Conservation (phyloP, 1,284 basidiomycete species). For the Irpex sp. region DNA sequence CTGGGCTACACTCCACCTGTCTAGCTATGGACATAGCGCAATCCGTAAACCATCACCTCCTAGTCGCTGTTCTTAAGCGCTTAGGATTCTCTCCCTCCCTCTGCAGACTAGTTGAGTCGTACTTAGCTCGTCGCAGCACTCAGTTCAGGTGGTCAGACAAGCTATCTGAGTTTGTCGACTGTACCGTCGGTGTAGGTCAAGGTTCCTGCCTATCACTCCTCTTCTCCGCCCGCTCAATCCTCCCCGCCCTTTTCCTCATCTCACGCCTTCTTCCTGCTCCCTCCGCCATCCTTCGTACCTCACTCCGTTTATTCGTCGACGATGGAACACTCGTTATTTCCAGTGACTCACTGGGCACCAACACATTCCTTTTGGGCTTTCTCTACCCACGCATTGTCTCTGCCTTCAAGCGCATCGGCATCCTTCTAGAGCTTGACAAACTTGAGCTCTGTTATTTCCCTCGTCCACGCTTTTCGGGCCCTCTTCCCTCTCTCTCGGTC, state of each 20-base stretch:
- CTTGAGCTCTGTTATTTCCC: slow-evolving; percentile 12
- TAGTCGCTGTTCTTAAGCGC: too few relatives aligned
- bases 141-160: too few relatives aligned
- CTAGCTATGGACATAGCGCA: too few relatives aligned
- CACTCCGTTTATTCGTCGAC: slow-evolving; percentile 13
- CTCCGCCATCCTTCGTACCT: background rate
- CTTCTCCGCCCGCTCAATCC: slow-evolving; percentile 8
- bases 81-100: too few relatives aligned
- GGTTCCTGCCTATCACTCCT: slow-evolving; percentile 14
- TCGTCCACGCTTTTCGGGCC: background rate
- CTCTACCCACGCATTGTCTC: background rate
- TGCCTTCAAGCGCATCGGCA: slow-evolving; percentile 2
- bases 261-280: background rate
- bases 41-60: too few relatives aligned
- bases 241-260: background rate
- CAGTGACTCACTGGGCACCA: background rate
- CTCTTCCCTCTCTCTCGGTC: background rate
- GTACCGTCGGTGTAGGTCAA: slow-evolving; percentile 11
- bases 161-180: background rate
- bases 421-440: slow-evolving; percentile 11
- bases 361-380: background rate
- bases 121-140: too few relatives aligned
- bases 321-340: slow-evolving; percentile 7
- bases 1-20: too few relatives aligned
- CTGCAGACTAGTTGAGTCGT: too few relatives aligned